Conservation (phyloP, 2,329 filamentous ascomycete genomes). For the Penicillium expansum region DNA sequence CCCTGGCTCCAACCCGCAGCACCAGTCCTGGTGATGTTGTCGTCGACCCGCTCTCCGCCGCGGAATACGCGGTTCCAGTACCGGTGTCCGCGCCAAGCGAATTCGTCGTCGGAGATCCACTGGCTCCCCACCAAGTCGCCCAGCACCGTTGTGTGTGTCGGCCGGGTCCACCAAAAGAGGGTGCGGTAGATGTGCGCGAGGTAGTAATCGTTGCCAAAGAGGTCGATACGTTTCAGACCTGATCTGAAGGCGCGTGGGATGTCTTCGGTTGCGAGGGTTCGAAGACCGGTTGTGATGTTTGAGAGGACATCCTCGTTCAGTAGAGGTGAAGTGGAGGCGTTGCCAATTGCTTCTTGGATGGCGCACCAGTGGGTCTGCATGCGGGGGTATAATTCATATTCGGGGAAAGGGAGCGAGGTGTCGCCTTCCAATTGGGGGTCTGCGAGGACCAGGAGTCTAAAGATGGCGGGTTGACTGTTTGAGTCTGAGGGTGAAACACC, state of each 20-base stretch:
- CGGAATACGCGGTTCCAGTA: slow-evolving; percentile 80
- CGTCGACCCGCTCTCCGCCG: slow-evolving; percentile 61
- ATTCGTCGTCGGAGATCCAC: slow-evolving; percentile 87
- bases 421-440: slow-evolving; percentile 95
- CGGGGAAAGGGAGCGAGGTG: slow-evolving; percentile 65
- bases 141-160: slow-evolving; percentile 83
- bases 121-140: slow-evolving; percentile 93
- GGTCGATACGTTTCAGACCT: slow-evolving; percentile 75
- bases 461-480: slow-evolving; percentile 58
- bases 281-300: slow-evolving; percentile 24
- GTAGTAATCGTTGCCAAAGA: slow-evolving; percentile 92
- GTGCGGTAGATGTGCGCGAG: slow-evolving; percentile 88
- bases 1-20: slow-evolving; percentile 41
- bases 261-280: slow-evolving; percentile 60
- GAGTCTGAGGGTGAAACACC: slow-evolving; percentile 11
- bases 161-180: slow-evolving; percentile 76
- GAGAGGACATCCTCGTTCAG: slow-evolving; percentile 20
- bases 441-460: slow-evolving; percentile 81
- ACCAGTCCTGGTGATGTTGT: slow-evolving; percentile 40
- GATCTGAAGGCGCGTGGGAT: slow-evolving; percentile 65
- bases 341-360: slow-evolving; percentile 12
- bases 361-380: slow-evolving; percentile 39
- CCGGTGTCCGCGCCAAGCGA: slow-evolving; percentile 66
- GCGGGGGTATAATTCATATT: slow-evolving; percentile 46
- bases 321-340: slow-evolving; percentile 13